Conservation (phyloP, 345 rosid species). For the Abelmoschus esculentus region DNA sequence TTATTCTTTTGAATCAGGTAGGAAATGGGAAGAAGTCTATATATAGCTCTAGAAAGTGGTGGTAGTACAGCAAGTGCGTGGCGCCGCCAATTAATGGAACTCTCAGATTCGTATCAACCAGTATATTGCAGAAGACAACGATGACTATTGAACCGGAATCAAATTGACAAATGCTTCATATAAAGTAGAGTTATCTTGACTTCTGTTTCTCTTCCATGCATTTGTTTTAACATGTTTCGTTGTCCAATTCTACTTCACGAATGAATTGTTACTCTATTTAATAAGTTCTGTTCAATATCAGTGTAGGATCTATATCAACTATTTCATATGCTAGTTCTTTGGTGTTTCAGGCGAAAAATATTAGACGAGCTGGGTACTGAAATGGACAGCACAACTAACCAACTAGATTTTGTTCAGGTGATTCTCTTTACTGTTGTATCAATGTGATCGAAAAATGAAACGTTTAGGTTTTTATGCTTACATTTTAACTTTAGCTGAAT, state of each 20-base stretch:
- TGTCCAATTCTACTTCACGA: background rate
- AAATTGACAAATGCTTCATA: too few relatives aligned
- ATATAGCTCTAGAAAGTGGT: too few relatives aligned
- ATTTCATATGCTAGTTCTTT: constrained; percentile 15
- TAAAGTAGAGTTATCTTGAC: too few relatives aligned
- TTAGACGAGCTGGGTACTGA: constrained; percentile 61
- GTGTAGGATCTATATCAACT: background rate
- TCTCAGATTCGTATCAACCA: too few relatives aligned
- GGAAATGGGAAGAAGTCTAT: too few relatives aligned
- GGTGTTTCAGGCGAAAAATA: constrained; percentile 65
- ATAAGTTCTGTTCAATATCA: background rate
- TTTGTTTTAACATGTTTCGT: background rate
- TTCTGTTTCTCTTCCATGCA: background rate
- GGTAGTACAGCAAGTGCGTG: too few relatives aligned
- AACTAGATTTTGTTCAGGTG: constrained; percentile 97
- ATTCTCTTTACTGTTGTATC: constrained; percentile 3
- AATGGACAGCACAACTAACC: constrained; percentile 88
- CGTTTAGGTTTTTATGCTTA: background rate
- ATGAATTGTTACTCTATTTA: background rate
- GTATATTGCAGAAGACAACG: too few relatives aligned
- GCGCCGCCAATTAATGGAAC: too few relatives aligned
- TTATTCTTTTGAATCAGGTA: too few relatives aligned
- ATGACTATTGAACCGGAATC: too few relatives aligned
- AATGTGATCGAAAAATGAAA: background rate
- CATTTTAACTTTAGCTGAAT: background rate